Evolutionary conservation across 495 filamentous ascomycete species (phyloP).

Genomic region (Mycothermus thermophilus): DNA sequence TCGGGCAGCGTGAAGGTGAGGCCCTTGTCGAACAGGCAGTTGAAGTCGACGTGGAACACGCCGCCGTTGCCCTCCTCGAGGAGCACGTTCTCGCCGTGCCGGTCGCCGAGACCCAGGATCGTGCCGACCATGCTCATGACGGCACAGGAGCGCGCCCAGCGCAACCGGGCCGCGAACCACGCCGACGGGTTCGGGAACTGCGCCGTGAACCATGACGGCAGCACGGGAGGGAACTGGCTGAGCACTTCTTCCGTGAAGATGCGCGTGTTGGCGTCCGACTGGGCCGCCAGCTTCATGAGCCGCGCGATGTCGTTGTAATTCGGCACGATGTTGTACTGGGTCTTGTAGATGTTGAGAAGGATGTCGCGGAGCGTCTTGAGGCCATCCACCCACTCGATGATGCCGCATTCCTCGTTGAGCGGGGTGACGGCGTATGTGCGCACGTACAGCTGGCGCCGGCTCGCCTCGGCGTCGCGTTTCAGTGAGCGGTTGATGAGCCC

Average conservation of each 20-base stretch:
- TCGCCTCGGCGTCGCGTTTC: constrained; percentile 79
- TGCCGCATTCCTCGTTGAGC: constrained; percentile 91
- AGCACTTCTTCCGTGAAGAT: constrained; percentile 61
- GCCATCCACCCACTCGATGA: constrained; percentile 98
- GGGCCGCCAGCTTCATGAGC: constrained; percentile 34
- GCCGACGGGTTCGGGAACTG: constrained; percentile 83
- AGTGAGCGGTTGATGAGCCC: constrained; percentile 90
- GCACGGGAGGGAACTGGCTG: constrained; percentile 57
- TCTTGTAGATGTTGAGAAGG: constrained; percentile 59
- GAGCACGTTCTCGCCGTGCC: constrained; percentile 96
- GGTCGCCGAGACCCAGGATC: constrained; percentile 85
- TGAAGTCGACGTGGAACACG: constrained; percentile 96
- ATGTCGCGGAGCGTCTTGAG: constrained; percentile 90
- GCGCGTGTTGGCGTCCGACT: constrained; percentile 32
- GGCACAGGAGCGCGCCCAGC: constrained; percentile 83
- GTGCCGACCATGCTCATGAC: constrained; percentile 98
- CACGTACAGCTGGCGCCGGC: constrained; percentile 69
- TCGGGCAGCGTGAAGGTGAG: constrained; percentile 92
- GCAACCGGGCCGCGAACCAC: constrained; percentile 84
- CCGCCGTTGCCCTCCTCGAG: constrained; percentile 92
- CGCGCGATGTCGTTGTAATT: constrained; percentile 34
- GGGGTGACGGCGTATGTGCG: constrained; percentile 95
- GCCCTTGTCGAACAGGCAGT: constrained; percentile 98
- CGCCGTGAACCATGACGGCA: constrained; percentile 89
- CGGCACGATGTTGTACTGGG: constrained; percentile 46